These are phyloP conservation scores for Austropuccinia psidii DNA, from an alignment of 1,284 basidiomycete genomes.

Conservation along the genomic window DNA sequence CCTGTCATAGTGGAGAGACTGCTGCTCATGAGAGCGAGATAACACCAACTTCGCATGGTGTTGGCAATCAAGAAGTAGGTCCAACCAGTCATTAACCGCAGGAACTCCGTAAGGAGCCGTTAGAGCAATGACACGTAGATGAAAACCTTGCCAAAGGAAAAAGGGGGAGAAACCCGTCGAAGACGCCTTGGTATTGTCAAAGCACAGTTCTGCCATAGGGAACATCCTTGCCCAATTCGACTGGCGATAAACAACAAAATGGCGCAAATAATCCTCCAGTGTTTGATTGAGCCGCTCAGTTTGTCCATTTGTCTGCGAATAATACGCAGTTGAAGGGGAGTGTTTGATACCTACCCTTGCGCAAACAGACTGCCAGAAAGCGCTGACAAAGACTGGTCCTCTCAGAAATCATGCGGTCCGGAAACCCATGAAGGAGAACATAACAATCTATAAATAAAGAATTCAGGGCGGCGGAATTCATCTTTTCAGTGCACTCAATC, in stretches of 20 bases:
- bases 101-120: background rate
- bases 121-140: background rate
- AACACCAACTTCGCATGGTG: background rate
- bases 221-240: no score
- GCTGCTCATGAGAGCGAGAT: background rate
- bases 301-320: background rate
- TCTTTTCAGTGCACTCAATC: background rate
- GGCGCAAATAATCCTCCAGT: no score
- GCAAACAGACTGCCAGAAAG: background rate
- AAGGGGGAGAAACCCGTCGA: background rate
- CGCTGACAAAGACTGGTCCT: background rate
- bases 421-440: background rate
- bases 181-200: background rate
- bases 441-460: background rate
- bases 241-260: no score
- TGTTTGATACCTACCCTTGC: background rate
- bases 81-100: background rate
- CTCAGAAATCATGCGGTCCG: background rate
- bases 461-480: background rate
- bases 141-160: slow-evolving; percentile 4
- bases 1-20: background rate
- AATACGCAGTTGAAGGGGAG: background rate
- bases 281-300: no score
- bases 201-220: background rate
- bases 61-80: background rate